These are phyloP conservation scores for Rosa multiflora DNA, from an alignment of 306 rosid species.

Conservation along the genomic window DNA sequence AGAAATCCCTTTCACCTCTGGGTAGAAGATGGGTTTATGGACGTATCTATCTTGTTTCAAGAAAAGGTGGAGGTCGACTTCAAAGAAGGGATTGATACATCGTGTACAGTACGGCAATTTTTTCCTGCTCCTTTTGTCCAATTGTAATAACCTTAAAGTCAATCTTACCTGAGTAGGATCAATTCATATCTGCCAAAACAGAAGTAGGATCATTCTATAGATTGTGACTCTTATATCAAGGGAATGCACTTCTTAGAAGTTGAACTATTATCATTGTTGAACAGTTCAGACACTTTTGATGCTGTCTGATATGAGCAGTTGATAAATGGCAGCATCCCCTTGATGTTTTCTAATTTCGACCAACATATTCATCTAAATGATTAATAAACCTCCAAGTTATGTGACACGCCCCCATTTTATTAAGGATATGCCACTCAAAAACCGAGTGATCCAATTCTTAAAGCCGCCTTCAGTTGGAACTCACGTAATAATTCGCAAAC, in stretches of 20 bases:
- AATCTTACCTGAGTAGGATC: not conserved
- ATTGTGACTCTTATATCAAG: not conserved
- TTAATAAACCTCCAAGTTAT: not conserved
- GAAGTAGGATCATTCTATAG: not conserved
- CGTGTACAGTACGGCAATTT: conserved; percentile 28
- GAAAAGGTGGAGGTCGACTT: conserved; percentile 37
- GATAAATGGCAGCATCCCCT: not conserved
- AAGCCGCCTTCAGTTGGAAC: not conserved
- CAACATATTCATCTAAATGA: too few relatives aligned
- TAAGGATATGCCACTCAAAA: too few relatives aligned
- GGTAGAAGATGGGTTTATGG: conserved; percentile 90
- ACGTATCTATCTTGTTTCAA: conserved; percentile 75
- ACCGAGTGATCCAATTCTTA: too few relatives aligned
- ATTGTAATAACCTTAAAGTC: conserved; percentile 3
- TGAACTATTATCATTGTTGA: not conserved
- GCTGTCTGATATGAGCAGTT: not conserved
- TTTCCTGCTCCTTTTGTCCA: not conserved
- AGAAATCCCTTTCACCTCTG: conserved; percentile 61
- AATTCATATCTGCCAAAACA: not conserved
- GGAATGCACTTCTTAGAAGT: not conserved
- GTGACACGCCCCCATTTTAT: too few relatives aligned
- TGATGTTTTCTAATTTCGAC: not conserved
- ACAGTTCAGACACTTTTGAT: not conserved
- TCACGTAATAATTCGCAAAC: not conserved
- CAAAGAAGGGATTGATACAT: conserved; percentile 34